Base-by-base conservation (phyloP, 2,329 filamentous ascomycete species). In the Penicillium sp. region DNA sequence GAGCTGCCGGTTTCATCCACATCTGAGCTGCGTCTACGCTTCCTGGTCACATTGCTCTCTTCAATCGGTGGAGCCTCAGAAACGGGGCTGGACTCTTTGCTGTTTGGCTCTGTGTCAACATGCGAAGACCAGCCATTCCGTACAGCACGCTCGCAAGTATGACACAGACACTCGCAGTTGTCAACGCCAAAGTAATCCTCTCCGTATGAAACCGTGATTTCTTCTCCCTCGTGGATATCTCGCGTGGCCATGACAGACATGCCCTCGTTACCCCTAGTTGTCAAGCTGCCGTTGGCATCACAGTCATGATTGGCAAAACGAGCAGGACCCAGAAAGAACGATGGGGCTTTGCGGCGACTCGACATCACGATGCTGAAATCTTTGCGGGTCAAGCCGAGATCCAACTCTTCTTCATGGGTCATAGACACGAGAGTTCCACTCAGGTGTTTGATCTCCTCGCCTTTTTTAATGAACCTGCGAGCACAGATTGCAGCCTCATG, bases 231-330 rank as follows among this genome's bases (percentile, higher is more conserved):
- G 11, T 88, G 84, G 58, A 99, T 97, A 56, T 92, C 83, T 62
- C 87, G 85, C 33, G 86, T 85, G 3, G 94, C 91, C 47, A 96
- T 85, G 54, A 99, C 92, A 68, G 95, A 89, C 78, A 99, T 97
- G 35, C 91, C 91, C 55, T 92, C 87, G 54, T 88, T 85, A 43
- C 91, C 90, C 35, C 86, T 88, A 35, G 91, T 97, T 64, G 90
- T 88, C 42, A 99, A 82, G 68, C 87, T 85, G 9, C 92, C 92
- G 77, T 97, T 99, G 31, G 94, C 91, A 63, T 89, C 84, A 76
- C 94, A 99, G 73, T 99, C 94, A 75, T 99, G 94, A 70, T 99
- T 99, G 26, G 94, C 91, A 72, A 99, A 97, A 48, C 94, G 87
- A 33, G 94, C 94, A 8, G 94, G 95, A 0, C 94, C 94, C 70